Evolutionary conservation across 2,329 filamentous ascomycete species (phyloP).

Genomic region (Aspergillus texensis): DNA sequence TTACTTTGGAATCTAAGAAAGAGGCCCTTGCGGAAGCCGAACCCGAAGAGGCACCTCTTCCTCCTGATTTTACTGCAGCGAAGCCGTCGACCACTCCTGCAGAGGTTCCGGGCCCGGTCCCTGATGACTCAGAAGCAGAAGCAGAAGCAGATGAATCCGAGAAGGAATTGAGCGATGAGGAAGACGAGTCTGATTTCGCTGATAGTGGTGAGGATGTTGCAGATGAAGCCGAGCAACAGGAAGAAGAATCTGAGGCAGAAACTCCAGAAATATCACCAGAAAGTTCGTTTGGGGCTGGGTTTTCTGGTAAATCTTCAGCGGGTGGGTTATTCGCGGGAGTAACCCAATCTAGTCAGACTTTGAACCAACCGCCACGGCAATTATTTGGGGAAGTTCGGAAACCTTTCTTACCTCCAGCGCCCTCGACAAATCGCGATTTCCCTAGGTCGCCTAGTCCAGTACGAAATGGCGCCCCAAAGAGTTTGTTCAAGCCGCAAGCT

Average conservation of each 20-base stretch:
- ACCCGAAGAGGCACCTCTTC: constrained; percentile 26
- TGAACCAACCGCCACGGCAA: constrained; percentile 31
- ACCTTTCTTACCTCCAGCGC: constrained; percentile 39
- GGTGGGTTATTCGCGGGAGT: constrained; percentile 46
- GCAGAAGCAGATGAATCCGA: constrained; percentile 39
- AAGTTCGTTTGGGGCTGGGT: constrained; percentile 45
- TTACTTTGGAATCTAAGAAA: constrained; percentile 16
- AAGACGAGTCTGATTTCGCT: constrained; percentile 43
- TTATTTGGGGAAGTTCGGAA: constrained; percentile 51
- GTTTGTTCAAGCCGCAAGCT: constrained; percentile 32
- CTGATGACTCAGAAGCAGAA: constrained; percentile 40
- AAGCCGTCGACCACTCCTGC: constrained; percentile 21
- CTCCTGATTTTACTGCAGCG: constrained; percentile 30
- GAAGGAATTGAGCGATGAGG: constrained; percentile 17
- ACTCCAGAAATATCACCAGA: constrained; percentile 46
- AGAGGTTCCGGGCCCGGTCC: constrained; percentile 34
- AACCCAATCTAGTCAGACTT: constrained; percentile 27
- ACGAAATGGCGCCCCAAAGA: constrained; percentile 34
- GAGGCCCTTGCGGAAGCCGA: not conserved
- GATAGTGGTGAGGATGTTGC: constrained; percentile 18
- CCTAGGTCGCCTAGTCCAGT: constrained; percentile 52
- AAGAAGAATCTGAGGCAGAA: constrained; percentile 29
- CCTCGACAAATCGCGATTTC: constrained; percentile 34
- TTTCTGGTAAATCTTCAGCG: constrained; percentile 39
- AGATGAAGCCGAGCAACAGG: constrained; percentile 16